Evolutionary conservation across 164 flowering plant species (phyloP).

Genomic region (Santalum album): DNA sequence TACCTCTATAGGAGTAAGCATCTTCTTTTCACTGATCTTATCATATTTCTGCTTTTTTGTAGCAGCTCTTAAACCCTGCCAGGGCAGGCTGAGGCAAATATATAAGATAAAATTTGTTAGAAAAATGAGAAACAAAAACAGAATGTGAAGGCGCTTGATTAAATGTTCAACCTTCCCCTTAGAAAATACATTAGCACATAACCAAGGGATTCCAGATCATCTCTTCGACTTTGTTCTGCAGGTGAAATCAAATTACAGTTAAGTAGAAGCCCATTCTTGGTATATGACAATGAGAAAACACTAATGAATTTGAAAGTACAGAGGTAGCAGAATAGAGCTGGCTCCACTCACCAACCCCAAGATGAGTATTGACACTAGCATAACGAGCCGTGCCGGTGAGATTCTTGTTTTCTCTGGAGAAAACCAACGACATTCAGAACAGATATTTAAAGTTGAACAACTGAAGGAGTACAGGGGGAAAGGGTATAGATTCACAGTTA

Average conservation of each 20-base stretch:
- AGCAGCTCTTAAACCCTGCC: conserved; percentile 70
- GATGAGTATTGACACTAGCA: conserved; percentile 70
- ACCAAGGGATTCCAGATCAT: conserved; percentile 72
- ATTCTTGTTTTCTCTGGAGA: conserved; percentile 57
- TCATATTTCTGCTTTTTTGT: conserved; percentile 68
- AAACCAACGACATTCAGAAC: background rate
- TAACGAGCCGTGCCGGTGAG: conserved; percentile 77
- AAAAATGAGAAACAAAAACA: background rate
- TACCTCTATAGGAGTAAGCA: conserved; percentile 62
- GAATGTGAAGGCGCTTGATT: background rate
- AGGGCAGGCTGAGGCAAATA: conserved; percentile 46
- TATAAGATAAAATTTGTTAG: background rate
- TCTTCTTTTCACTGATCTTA: conserved; percentile 63
- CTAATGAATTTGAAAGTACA: background rate
- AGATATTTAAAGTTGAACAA: background rate
- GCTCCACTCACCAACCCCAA: conserved; percentile 50
- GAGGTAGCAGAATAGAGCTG: background rate
- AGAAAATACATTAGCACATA: conserved; percentile 69
- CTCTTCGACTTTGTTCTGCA: conserved; percentile 71
- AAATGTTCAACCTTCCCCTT: conserved; percentile 48
- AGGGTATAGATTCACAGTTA: no score
- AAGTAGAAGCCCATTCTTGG: no score
- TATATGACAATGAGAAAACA: background rate
- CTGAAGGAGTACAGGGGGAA: no score
- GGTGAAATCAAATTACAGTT: conserved; percentile 1